These are phyloP conservation scores for Vitis cinerea DNA, from an alignment of 164 flowering plant species.

Conservation along the genomic window DNA sequence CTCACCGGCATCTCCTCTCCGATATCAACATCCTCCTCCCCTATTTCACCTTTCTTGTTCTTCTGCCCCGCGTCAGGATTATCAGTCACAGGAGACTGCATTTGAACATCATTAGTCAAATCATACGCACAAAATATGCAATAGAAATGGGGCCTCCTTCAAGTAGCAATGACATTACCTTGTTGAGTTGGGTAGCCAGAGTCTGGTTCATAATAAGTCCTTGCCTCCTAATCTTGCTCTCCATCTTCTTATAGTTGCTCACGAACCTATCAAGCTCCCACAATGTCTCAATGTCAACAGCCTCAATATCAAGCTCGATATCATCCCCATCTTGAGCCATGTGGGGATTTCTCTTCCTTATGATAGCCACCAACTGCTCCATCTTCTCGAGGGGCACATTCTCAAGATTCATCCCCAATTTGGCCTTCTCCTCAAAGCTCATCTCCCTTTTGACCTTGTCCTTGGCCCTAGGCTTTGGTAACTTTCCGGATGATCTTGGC, in stretches of 20 bases:
- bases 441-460: constrained; percentile 35
- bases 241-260: constrained; percentile 55
- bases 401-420: constrained; percentile 32
- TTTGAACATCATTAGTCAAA: background rate
- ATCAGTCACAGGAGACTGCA: constrained; percentile 26
- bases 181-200: constrained; percentile 15
- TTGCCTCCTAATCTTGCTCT: constrained; percentile 62
- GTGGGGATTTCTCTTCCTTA: constrained; percentile 50
- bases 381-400: constrained; percentile 64
- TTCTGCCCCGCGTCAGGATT: constrained; percentile 17
- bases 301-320: constrained; percentile 80
- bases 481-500: constrained; percentile 14
- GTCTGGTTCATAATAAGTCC: constrained; percentile 37
- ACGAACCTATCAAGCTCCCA: constrained; percentile 87
- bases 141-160: background rate
- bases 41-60: constrained; percentile 36
- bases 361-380: constrained; percentile 60
- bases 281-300: constrained; percentile 65
- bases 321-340: constrained; percentile 64
- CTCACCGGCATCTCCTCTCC: constrained; percentile 49
- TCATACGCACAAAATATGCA: background rate
- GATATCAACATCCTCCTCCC: constrained; percentile 53
- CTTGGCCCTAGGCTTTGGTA: constrained; percentile 39
- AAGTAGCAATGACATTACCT: constrained; percentile 24
- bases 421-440: constrained; percentile 46